Conservation (phyloP, 2,329 filamentous ascomycete species). For the Colletotrichum sp. region DNA sequence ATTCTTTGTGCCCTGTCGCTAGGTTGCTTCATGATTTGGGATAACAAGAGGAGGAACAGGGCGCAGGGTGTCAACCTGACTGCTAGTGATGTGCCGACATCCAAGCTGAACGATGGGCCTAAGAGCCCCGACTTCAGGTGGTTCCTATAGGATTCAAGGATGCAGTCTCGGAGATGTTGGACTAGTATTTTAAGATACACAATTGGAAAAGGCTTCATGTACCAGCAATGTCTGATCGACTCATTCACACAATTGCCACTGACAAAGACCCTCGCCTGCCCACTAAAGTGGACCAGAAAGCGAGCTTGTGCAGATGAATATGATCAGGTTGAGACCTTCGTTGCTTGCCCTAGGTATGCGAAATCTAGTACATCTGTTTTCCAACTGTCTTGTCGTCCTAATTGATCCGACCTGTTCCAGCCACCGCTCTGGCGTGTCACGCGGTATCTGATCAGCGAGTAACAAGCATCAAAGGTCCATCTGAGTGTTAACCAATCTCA, state of each 20-base stretch:
- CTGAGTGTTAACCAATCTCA: too few species aligned
- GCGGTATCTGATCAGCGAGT: too few species aligned
- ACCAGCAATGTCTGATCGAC: background rate
- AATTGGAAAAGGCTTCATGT: background rate
- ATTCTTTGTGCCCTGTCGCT: constrained; percentile 35
- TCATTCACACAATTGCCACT: background rate
- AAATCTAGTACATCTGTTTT: too few species aligned
- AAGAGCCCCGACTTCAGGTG: constrained; percentile 53
- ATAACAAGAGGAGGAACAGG: constrained; percentile 57
- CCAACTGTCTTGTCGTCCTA: too few species aligned
- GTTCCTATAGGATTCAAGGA: constrained; percentile 40
- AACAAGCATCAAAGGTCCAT: too few species aligned
- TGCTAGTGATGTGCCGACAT: constrained; percentile 53
- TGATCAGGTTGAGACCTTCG: too few species aligned
- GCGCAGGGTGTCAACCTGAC: constrained; percentile 55
- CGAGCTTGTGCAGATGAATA: too few species aligned
- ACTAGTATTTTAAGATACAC: background rate
- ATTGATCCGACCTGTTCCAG: background rate
- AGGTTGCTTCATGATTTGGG: constrained; percentile 55
- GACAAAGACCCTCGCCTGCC: background rate
- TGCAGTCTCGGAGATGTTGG: too few species aligned
- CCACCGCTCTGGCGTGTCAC: background rate
- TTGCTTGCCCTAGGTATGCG: too few species aligned
- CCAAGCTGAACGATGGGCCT: constrained; percentile 54
- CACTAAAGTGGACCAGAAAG: too few species aligned